These are phyloP conservation scores for Plasmodium cynomolgi DNA, from an alignment of 169 alveolate species.

Conservation along the genomic window DNA sequence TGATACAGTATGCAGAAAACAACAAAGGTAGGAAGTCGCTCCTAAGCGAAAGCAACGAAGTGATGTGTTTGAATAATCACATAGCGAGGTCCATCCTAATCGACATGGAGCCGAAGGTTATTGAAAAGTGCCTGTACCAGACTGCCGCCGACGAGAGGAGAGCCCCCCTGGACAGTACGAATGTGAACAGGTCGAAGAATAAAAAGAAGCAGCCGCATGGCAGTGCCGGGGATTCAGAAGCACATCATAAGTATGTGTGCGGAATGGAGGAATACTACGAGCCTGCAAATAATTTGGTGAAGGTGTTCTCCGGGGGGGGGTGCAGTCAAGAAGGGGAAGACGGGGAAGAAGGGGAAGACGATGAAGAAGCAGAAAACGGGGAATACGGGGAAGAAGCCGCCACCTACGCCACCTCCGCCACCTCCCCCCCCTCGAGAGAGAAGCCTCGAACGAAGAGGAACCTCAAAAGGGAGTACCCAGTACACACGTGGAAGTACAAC, in stretches of 20 bases:
- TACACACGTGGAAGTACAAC: slow-evolving; percentile 49
- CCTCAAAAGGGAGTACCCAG: neutral
- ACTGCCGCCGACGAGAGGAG: neutral
- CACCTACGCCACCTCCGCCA: too few relatives aligned
- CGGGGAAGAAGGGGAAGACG: neutral
- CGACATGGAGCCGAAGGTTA: slow-evolving; percentile 74
- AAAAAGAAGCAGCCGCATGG: neutral
- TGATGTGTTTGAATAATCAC: slow-evolving; percentile 25
- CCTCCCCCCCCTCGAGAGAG: neutral
- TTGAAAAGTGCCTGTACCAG: slow-evolving; percentile 43
- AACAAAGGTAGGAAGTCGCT: neutral
- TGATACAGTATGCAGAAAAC: slow-evolving; percentile 42
- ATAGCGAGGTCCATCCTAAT: slow-evolving; percentile 61
- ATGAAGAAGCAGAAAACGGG: neutral
- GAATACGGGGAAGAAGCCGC: neutral
- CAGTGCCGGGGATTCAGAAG: neutral
- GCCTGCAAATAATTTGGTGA: slow-evolving; percentile 28
- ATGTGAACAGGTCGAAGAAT: neutral
- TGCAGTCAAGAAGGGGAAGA: neutral
- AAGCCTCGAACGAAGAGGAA: neutral
- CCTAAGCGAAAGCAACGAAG: neutral
- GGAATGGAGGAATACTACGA: slow-evolving; percentile 69
- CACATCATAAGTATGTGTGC: slow-evolving; percentile 20
- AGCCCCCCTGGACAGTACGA: neutral
- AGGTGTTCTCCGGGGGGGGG: slow-evolving; percentile 6